Conservation (phyloP, 129 eudicot species). For the sunflower (Helianthus annuus) region DNA sequence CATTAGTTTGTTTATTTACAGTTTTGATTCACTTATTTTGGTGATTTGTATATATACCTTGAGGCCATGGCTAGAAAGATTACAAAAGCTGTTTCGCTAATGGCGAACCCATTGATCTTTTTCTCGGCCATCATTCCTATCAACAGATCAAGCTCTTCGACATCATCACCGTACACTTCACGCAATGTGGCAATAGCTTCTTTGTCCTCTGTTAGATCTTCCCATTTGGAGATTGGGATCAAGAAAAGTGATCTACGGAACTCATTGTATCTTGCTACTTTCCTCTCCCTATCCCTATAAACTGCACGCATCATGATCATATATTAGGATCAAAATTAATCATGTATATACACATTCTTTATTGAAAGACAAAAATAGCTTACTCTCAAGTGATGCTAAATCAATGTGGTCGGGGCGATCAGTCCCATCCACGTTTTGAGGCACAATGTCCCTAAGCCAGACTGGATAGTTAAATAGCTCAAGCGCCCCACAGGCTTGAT, state of each 20-base stretch:
- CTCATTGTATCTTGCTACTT: conserved; percentile 65
- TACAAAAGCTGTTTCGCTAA: conserved; percentile 61
- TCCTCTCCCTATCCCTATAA: conserved; percentile 68
- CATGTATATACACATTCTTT: not conserved
- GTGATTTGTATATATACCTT: conserved; percentile 31
- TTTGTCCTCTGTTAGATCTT: conserved; percentile 59
- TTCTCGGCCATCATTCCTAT: conserved; percentile 67
- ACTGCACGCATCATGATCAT: conserved; percentile 28
- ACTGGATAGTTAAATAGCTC: conserved; percentile 61
- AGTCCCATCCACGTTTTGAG: conserved; percentile 50
- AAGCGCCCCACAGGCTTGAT: conserved; percentile 64
- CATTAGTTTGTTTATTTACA: not conserved
- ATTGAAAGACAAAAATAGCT: not conserved
- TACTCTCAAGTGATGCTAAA: conserved; percentile 62
- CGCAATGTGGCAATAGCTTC: conserved; percentile 43
- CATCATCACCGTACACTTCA: conserved; percentile 53
- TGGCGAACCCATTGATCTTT: conserved; percentile 69
- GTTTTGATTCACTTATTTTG: not conserved
- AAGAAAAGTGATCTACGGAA: conserved; percentile 51
- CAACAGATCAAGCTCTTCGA: conserved; percentile 56
- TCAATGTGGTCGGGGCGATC: conserved; percentile 51
- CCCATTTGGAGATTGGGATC: conserved; percentile 69
- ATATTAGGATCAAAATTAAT: not conserved
- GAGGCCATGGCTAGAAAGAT: conserved; percentile 60
- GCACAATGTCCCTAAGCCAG: conserved; percentile 48